Base-by-base conservation (phyloP, 2,329 filamentous ascomycete genomes). In the Triangularia setosa region DNA sequence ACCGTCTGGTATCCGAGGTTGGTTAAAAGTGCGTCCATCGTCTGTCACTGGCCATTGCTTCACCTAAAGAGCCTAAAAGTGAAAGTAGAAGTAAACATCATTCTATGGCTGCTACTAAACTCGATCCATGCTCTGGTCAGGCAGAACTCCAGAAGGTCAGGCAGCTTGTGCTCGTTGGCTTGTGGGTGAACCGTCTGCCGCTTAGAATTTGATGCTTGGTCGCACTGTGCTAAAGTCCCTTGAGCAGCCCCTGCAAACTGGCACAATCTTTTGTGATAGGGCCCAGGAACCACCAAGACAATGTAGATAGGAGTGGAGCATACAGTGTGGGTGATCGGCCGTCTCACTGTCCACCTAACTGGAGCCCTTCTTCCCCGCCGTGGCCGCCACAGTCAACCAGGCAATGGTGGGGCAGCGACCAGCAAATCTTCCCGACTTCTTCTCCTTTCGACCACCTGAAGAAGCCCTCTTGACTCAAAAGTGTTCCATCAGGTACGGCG, bases 1-100 rank as follows among this genome's bases (percentile, higher is more conserved):
- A 96, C 89, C 58, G 92, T 91, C 79, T 96, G 92, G 58, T 80
- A 76, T 67, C 84, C 84, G 64, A 87, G 74, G 54, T 78, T 76
- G 58, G 80, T 73, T 64, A 87, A 77, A 67, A 87, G 81, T 61
- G 82, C 82, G 75, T 96, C 92, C 92, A 96, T 96, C 64, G 71
- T 82, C 57, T 64, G 27, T 66, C 55, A 60, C 28, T 11, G 11
- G n/a, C 52, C 23, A 55, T 28, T 55, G 21, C 40, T 62, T 67
- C 68, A 70, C 70, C 58, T 40, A 67, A 33, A 53, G 5, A 52
- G 2, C 7, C 7, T 16, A 23, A 9, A 53, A 52, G n/a, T 52
- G 44, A 21, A 24, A 44, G 4, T 55, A 55, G 35, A 33, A 27
- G 18, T 24, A 55, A 18, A 55, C n/a, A 55, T 55, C 6, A 55